Conservation (phyloP, 768 basidiomycete genomes). For the Pluteus cervinus region DNA sequence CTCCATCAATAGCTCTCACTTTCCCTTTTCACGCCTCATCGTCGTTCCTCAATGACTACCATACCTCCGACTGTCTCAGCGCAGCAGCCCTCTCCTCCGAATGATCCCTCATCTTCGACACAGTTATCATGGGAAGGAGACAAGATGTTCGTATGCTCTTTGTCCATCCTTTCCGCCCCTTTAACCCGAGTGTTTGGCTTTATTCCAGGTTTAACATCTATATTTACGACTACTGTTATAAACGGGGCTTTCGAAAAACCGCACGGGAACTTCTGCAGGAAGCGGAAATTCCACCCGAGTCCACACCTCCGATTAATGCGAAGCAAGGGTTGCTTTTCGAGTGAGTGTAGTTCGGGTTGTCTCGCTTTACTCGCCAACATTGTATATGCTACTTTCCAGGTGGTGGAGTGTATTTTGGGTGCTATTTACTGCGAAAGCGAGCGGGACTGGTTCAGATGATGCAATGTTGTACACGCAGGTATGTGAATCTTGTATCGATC, state of each 20-base stretch:
- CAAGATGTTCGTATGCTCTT: constrained; percentile 54
- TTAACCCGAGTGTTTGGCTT: constrained; percentile 6
- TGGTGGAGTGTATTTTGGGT: constrained; percentile 94
- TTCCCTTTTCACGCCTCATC: constrained; percentile 3
- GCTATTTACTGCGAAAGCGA: constrained; percentile 75
- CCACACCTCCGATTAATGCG: constrained; percentile 75
- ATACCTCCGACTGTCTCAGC: constrained; percentile 6
- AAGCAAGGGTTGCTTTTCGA: constrained; percentile 81
- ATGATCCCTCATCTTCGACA: constrained; percentile 16
- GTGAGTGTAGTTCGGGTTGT: constrained; percentile 35
- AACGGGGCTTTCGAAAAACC: constrained; percentile 73
- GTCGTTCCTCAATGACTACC: background rate
- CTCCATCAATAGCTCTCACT: too few relatives aligned
- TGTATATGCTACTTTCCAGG: constrained; percentile 27
- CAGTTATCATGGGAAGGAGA: constrained; percentile 75
- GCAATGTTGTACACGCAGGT: constrained; percentile 70
- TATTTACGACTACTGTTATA: constrained; percentile 79
- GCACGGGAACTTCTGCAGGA: constrained; percentile 61
- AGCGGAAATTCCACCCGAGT: constrained; percentile 57
- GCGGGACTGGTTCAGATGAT: constrained; percentile 58
- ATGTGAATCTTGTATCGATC: constrained; percentile 20
- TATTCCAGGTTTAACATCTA: constrained; percentile 78
- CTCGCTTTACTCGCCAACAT: constrained; percentile 8
- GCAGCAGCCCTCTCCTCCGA: constrained; percentile 13
- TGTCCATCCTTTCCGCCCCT: constrained; percentile 8